A percentile compares a stretch with the other conserved stretches of the same genome.
Conservation (phyloP, 768 basidiomycete genomes). For the Leucocoprinus sp. region DNA sequence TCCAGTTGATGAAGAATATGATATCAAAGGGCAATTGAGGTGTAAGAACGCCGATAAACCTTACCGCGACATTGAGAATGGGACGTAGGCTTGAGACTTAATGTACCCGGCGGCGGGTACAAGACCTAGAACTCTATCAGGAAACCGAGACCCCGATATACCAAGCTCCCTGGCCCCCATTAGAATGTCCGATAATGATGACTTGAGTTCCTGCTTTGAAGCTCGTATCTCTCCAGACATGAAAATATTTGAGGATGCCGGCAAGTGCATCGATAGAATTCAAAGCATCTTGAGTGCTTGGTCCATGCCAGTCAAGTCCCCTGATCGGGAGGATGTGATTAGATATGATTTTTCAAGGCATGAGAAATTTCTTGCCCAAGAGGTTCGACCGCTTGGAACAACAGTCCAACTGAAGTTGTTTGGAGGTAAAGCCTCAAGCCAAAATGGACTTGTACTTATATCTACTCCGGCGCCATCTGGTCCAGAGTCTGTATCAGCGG, state of each 20-base stretch:
- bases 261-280: constrained; percentile 48
- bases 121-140: constrained; percentile 65
- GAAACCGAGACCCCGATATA: constrained; percentile 68
- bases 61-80: constrained; percentile 58
- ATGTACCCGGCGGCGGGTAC: constrained; percentile 78
- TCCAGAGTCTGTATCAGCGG: not conserved
- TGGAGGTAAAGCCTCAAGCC: constrained; percentile 53
- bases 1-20: not conserved
- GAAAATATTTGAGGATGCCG: constrained; percentile 29
- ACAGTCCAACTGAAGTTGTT: constrained; percentile 66
- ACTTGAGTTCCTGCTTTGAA: constrained; percentile 34
- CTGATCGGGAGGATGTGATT: constrained; percentile 18
- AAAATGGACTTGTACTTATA: constrained; percentile 44
- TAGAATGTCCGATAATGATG: constrained; percentile 84
- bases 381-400: constrained; percentile 73
- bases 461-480: constrained; percentile 87
- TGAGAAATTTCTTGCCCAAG: constrained; percentile 47
- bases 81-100: constrained; percentile 82
- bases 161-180: constrained; percentile 90
- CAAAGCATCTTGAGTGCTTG: constrained; percentile 68
- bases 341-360: no score
- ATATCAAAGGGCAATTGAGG: not conserved
- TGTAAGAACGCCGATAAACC: not conserved
- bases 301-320: constrained; percentile 93
- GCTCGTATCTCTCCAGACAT: constrained; percentile 33